phyloP scores from a whole-genome alignment of 1,284 basidiomycete genomes.

The Fistulinella staudtii region DNA sequence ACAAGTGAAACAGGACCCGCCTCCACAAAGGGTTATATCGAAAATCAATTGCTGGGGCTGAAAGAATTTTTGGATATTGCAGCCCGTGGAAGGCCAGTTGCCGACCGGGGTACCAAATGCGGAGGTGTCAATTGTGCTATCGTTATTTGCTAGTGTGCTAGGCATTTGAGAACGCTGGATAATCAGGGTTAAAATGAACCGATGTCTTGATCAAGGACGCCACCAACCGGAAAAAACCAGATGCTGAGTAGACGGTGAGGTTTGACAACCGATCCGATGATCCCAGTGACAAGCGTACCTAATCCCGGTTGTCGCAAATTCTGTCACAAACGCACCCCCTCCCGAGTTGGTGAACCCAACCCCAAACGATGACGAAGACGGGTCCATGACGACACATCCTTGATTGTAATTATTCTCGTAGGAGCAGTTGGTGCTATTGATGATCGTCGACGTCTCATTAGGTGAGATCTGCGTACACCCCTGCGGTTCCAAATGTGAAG shows the following conservation, averaged over 20 bases:
- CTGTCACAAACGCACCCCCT: constrained; percentile 72
- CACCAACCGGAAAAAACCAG: constrained; percentile 68
- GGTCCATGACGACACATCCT: constrained; percentile 60
- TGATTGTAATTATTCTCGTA: constrained; percentile 50
- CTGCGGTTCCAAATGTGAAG: constrained; percentile 26
- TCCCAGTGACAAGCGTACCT: constrained; percentile 46
- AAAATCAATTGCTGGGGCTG: constrained; percentile 64
- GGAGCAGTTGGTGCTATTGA: constrained; percentile 61
- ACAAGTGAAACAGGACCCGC: constrained; percentile 13
- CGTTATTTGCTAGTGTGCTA: constrained; percentile 46
- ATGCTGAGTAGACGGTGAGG: constrained; percentile 39
- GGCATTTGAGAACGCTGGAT: constrained; percentile 56
- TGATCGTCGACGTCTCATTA: constrained; percentile 47
- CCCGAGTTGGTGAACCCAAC: constrained; percentile 57
- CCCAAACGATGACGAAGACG: constrained; percentile 56
- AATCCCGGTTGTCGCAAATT: constrained; percentile 61
- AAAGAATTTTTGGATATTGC: constrained; percentile 61
- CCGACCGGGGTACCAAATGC: constrained; percentile 65
- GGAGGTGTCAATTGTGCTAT: constrained; percentile 56
- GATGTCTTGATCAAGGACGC: background rate
- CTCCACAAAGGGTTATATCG: constrained; percentile 73
- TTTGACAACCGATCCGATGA: background rate
- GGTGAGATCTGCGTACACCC: constrained; percentile 54
- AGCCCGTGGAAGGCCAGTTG: constrained; percentile 60
- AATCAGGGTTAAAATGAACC: constrained; percentile 4